Percentiles rank a stretch among this genome's conserved stretches.
Evolutionary conservation across 495 filamentous ascomycete species (phyloP).

Genomic region (Thermothielavioides terrestris): DNA sequence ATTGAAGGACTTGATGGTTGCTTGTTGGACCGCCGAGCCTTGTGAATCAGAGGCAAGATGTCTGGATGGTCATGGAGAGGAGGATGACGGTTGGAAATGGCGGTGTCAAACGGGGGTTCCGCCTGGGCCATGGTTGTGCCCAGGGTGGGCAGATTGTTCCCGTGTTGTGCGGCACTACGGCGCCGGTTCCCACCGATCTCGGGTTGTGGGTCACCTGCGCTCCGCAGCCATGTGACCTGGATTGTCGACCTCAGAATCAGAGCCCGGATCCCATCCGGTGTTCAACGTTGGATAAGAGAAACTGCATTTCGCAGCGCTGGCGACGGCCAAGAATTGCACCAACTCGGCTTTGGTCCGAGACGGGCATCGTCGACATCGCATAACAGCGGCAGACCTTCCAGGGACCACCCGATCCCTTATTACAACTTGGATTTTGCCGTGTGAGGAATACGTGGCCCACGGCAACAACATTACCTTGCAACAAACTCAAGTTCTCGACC

Average conservation of each 20-base stretch:
- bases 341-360: not conserved
- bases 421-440: too few species aligned
- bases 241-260: not conserved
- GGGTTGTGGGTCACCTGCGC: constrained; percentile 22
- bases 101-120: constrained; percentile 15
- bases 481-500: too few species aligned
- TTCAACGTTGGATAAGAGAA: constrained; percentile 2
- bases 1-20: not conserved
- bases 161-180: constrained; percentile 7
- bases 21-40: not conserved
- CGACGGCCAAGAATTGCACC: constrained; percentile 2
- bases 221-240: constrained; percentile 16
- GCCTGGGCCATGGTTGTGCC: not conserved
- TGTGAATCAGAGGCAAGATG: not conserved
- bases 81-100: constrained; percentile 14
- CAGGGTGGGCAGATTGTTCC: not conserved
- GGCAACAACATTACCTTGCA: too few species aligned
- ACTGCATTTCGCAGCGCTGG: constrained; percentile 2
- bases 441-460: too few species aligned
- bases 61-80: not conserved
- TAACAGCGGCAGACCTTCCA: too few species aligned
- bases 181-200: constrained; percentile 18
- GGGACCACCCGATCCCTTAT: too few species aligned
- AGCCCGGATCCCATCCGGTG: not conserved
- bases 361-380: too few species aligned